Conservation (phyloP, 2,329 filamentous ascomycete genomes). For the Lecanoromycetidae sp. region DNA sequence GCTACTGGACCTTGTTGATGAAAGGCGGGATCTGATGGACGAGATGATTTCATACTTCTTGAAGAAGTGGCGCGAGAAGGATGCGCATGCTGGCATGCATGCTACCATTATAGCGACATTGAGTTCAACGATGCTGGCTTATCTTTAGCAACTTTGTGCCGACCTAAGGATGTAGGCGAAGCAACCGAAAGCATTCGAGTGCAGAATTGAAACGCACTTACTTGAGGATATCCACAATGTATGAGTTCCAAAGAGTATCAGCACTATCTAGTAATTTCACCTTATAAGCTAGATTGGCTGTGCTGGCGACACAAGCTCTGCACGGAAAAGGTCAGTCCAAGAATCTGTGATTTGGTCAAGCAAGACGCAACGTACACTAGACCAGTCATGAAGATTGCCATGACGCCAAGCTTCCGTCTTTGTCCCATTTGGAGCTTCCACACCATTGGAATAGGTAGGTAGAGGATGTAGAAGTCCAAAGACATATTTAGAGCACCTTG, state of each 20-base stretch:
- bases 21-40: neutral
- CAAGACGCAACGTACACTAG: constrained; percentile 6
- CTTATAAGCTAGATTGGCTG: neutral
- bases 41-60: neutral
- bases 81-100: constrained; percentile 15
- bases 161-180: neutral
- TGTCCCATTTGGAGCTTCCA: constrained; percentile 3
- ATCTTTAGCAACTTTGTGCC: neutral
- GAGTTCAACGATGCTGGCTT: constrained; percentile 6
- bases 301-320: constrained; percentile 12
- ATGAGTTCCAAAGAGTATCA: constrained; percentile 8
- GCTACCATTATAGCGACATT: constrained; percentile 11
- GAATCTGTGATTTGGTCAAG: neutral
- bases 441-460: constrained; percentile 7
- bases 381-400: constrained; percentile 13
- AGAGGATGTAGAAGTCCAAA: constrained; percentile 8
- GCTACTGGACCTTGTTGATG: neutral
- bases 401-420: constrained; percentile 6
- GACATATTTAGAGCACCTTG: constrained; percentile 3
- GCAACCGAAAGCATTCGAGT: too few relatives aligned
- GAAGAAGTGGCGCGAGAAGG: constrained; percentile 1
- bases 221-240: constrained; percentile 2
- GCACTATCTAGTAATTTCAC: neutral
- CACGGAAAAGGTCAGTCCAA: neutral
- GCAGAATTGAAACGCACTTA: too few relatives aligned